Evolutionary conservation across 1,139 yeast species (phyloP), one percentile per base, ranked within the genome.

Genomic region (Barnettozyma hawaiiensis): DNA sequence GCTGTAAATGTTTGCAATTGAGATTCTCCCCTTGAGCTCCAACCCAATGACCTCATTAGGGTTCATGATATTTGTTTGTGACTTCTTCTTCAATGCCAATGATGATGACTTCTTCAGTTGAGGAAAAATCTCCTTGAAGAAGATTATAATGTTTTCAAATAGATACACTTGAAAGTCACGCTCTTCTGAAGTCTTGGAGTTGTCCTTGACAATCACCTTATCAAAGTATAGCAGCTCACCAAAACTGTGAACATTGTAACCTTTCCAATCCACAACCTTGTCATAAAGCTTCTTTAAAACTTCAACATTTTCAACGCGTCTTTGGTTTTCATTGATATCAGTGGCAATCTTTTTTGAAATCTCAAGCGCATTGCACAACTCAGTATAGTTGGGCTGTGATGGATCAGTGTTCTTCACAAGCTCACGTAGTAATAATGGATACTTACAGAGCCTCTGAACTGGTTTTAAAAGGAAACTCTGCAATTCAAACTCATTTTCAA

Each of bases 381-480:
- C 97, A 46, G 73, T 76, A 53, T 77, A 80, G 47, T 76, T 73
- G 5, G 83, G 77, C 61, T 75, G 71, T 5, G 69, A 61, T 16
- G 53, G 48, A 34, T 77, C 78, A 2, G 90, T 76, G 39, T 70
- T 62, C 59, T 89, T 89, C 37, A 85, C 63, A 46, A 94, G 70
- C 57, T 87, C 95, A 51, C 77, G 78, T 46, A 92, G 65, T 39
- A 92, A 69, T 39, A 94, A 66, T 3, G 98, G 98, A 61, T 92
- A 92, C 62, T 90, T 87, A 69, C 97, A 87, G 24, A 92, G 73
- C 53, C 98, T 76, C 67, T 92, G 99, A 33, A 92, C 87, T 0
- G 99, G 99, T 62, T 92, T 92, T 54, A 92, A 77, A 39, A 94
- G 72, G 61, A 85, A 85, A 42, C 95, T 82, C 58, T 87, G 97